Percentiles rank a stretch among this genome's conserved stretches.
phyloP scores from a whole-genome alignment of 2,329 filamentous ascomycete species.

The Geosmithia putterillii region DNA sequence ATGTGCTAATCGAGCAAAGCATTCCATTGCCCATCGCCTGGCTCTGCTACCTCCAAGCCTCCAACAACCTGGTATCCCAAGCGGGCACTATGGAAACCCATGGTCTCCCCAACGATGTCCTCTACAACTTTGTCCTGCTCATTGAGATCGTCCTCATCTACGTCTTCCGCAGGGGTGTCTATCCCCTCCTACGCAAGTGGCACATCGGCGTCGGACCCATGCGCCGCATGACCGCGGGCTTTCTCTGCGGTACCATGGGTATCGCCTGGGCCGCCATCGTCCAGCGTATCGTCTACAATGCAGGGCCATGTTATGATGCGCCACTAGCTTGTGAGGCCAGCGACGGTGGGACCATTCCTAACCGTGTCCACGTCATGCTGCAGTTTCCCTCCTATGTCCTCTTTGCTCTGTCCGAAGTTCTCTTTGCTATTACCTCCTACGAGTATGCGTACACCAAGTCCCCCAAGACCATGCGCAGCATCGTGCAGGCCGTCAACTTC shows the following conservation, averaged over 20 bases:
- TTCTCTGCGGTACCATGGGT: constrained; percentile 48
- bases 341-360: no score
- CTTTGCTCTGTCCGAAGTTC: constrained; percentile 35
- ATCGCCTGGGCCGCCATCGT: constrained; percentile 43
- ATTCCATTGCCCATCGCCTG: no score
- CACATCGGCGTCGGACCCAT: constrained; percentile 61
- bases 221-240: constrained; percentile 61
- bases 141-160: constrained; percentile 60
- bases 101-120: constrained; percentile 65
- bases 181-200: constrained; percentile 50
- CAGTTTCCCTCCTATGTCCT: constrained; percentile 38
- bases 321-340: constrained; percentile 22
- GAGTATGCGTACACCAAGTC: constrained; percentile 71
- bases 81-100: constrained; percentile 51
- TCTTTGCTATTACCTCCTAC: constrained; percentile 42
- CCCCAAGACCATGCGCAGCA: constrained; percentile 62
- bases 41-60: no score
- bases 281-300: constrained; percentile 51
- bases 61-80: constrained; percentile 50
- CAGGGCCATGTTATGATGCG: constrained; percentile 39
- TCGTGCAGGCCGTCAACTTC: constrained; percentile 55
- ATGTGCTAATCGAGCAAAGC: no score
- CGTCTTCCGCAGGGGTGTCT: no score
- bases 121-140: constrained; percentile 61
- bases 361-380: constrained; percentile 50